These are phyloP conservation scores for Biancaea sappan DNA, from an alignment of 306 rosid genomes.

Conservation along the genomic window DNA sequence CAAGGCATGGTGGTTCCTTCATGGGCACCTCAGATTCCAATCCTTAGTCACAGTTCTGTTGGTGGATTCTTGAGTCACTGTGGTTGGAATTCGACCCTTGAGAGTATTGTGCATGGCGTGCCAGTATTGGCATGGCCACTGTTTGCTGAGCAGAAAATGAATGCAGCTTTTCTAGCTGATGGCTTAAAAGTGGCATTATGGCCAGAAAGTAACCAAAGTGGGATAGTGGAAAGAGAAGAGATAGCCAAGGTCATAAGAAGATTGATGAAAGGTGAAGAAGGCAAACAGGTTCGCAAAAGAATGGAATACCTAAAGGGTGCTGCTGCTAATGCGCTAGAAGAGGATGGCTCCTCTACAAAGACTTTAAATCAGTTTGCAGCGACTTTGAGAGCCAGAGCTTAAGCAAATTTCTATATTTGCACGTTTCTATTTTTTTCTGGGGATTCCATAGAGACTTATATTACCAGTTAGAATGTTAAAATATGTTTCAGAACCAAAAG, in stretches of 20 bases:
- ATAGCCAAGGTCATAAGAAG: conserved; percentile 10
- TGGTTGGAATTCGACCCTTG: conserved; percentile 39
- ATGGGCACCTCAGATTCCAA: conserved; percentile 43
- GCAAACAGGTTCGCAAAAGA: neutral
- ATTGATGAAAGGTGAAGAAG: conserved; percentile 36
- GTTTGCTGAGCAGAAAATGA: conserved; percentile 23
- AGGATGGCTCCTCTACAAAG: conserved; percentile 28
- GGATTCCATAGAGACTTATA: too few species aligned
- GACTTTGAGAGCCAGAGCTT: neutral
- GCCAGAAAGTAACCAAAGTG: neutral
- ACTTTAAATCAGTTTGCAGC: neutral
- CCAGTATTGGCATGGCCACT: conserved; percentile 27
- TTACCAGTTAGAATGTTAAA: too few species aligned
- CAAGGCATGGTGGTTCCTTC: conserved; percentile 37
- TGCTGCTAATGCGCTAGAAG: neutral
- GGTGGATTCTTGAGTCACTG: conserved; percentile 43
- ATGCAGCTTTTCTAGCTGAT: neutral
- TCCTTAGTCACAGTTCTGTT: conserved; percentile 32
- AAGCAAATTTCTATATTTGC: neutral
- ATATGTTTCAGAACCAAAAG: too few species aligned
- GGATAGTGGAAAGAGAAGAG: conserved; percentile 26
- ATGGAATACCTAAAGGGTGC: conserved; percentile 10
- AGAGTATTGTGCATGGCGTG: conserved; percentile 16
- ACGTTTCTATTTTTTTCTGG: too few species aligned
- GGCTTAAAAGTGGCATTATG: conserved; percentile 26